Conservation (phyloP, 2,329 filamentous ascomycete species). For the Alternaria sp. region DNA sequence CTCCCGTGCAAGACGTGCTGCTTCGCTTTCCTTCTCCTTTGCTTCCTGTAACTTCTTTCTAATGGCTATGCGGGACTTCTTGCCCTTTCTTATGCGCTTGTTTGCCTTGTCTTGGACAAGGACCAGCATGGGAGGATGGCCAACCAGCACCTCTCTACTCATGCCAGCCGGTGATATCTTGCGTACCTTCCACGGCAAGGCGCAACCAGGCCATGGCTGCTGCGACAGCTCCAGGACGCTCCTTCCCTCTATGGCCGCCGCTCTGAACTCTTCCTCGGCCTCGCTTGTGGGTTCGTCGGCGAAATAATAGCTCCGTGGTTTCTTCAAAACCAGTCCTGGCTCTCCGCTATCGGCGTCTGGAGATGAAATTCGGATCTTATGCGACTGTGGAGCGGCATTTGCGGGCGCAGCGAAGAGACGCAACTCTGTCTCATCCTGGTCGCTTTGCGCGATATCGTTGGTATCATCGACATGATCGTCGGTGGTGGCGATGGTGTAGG, state of each 20-base stretch:
- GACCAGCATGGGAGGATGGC: conserved; percentile 33
- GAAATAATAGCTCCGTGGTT: conserved; percentile 47
- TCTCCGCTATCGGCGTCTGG: conserved; percentile 36
- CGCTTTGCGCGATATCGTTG: conserved; percentile 16
- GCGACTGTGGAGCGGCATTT: conserved; percentile 28
- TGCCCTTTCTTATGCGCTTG: conserved; percentile 45
- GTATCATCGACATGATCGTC: conserved; percentile 1
- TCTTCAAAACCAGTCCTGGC: conserved; percentile 40
- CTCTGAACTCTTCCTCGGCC: conserved; percentile 30
- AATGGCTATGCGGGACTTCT: conserved; percentile 47
- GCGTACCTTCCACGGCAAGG: conserved; percentile 48
- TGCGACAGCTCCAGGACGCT: conserved; percentile 40
- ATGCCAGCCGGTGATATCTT: conserved; percentile 41
- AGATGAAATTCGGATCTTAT: conserved; percentile 45
- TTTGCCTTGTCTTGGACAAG: conserved; percentile 30
- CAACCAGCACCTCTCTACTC: conserved; percentile 41
- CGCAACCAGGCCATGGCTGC: conserved; percentile 46
- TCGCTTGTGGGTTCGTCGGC: conserved; percentile 37
- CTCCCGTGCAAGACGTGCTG: conserved; percentile 36
- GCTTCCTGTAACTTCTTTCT: conserved; percentile 43
- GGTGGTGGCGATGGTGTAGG: conserved; percentile 26
- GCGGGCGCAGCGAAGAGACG: conserved; percentile 44
- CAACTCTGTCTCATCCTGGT: conserved; percentile 46
- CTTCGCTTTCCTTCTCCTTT: conserved; percentile 35
- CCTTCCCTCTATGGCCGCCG: conserved; percentile 40